Percentiles rank a stretch among this genome's conserved stretches.
Evolutionary conservation across 768 basidiomycete genomes (phyloP).

Genomic region (Lactifluus hygrophoroides): DNA sequence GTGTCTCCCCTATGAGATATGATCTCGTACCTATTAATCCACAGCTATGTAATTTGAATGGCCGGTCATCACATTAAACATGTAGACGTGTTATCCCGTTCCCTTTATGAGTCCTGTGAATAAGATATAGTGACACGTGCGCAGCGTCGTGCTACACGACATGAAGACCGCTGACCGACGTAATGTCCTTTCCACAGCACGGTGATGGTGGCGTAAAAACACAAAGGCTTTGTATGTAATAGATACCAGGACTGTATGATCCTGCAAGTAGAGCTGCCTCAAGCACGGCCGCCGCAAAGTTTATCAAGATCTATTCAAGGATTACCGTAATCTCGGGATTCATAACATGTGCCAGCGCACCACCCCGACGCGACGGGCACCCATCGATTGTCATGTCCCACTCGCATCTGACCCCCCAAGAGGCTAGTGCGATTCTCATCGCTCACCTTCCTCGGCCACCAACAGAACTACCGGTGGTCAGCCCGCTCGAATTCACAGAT

Average conservation of each 20-base stretch:
- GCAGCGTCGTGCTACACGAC: neutral
- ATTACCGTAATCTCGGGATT: no score
- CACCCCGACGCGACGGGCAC: no score
- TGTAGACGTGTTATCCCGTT: no score
- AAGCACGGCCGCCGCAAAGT: neutral
- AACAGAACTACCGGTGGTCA: slow-evolving; percentile 1
- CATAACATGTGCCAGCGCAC: neutral
- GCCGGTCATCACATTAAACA: no score
- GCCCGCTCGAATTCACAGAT: slow-evolving; percentile 1
- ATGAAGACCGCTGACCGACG: no score
- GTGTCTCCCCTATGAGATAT: neutral
- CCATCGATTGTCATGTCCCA: neutral
- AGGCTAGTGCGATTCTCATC: slow-evolving; percentile 1
- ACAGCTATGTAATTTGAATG: slow-evolving; percentile 14
- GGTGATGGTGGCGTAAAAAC: neutral
- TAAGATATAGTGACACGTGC: neutral
- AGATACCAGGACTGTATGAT: neutral
- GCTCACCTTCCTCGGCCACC: slow-evolving; percentile 11
- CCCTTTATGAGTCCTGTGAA: neutral
- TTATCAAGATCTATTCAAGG: neutral
- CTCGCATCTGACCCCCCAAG: slow-evolving; percentile 6
- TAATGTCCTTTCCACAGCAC: no score
- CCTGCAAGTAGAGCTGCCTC: neutral
- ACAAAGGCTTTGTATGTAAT: neutral
- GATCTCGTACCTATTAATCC: neutral